Evolutionary conservation across 345 rosid species (phyloP), one percentile per base, ranked within the genome.

Genomic region (Lenwebbia sp.): DNA sequence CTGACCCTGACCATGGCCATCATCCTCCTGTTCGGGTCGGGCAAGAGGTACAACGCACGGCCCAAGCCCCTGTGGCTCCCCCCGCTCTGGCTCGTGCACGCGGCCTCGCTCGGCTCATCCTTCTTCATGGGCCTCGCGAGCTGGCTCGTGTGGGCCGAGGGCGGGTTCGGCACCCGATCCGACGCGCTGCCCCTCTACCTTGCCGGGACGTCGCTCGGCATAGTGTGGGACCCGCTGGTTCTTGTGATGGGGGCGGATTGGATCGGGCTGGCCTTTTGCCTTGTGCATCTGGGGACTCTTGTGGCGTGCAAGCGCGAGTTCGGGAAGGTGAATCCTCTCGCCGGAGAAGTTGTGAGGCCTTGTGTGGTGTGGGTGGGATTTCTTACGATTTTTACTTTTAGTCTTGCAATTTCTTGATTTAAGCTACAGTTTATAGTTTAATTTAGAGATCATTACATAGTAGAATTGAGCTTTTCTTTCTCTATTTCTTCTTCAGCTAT

Each of bases 171-270:
- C 2, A 2, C 60, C 1, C 54, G 82, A 7, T 54, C 91, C 23
- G 87, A 86, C 5, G 86, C 89, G 3, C 65, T 90, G 84, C 91
- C 88, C 74, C 88, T 92, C 40, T 92, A 91, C 86, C 0, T 91
- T 3, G 87, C 91, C 2, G 86, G 86, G 3, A 41, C 90, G 7
- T 87, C 88, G 11, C 78, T 89, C 17, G 89, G 91, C 37, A 13
- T 87, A 1, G 86, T 85, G 26, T 92, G 92, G 93, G 84, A 87
- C 22, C 94, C 92, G 7, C 90, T 91, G 1, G 94, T 89, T 40
- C 90, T 91, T 13, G 89, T 85, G 52, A 86, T 90, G 1, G 90
- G 91, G 3, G 85, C 87, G 0, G 56, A 54, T 3, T 84, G 88
- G 90, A 76, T 92, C 15, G 93, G 90, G 4, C 56, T 88, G 50